Base-by-base conservation (phyloP, 495 filamentous ascomycete species). In the Aspergillus olivimuriae region DNA sequence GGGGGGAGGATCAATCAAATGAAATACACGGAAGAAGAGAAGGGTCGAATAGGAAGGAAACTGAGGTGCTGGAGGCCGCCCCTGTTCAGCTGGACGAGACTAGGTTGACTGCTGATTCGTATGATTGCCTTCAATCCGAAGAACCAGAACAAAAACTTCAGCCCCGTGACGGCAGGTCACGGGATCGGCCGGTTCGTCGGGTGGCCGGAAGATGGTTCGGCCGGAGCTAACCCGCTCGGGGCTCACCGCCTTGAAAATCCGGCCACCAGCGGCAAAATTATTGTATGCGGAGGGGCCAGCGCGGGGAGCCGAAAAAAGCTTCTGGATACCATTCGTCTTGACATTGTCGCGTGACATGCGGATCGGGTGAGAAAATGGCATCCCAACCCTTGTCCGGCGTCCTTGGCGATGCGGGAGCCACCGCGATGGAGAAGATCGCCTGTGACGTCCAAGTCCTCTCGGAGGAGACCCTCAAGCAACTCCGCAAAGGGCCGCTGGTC, bases 131-230 rank as follows among this genome's bases (percentile, higher is more conserved):
- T 31, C 16, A 46, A 38, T 47, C 26, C 41, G 41, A 55, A 39
- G 40, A 38, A 38, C 23, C 37, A 54, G 51, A 62, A 60, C 60
- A 69, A 70, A 68, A 70, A 68, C 60, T 68, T 65, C 61, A 61
- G 52, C 61, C 65, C 62, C 63, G 63, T 67, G 66, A 66, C 55
- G 41, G 42, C 53, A 46, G 16, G 43, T 45, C 43, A 39, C 43
- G 34, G 24, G 49, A 24, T 20, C 23, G 34, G 47, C 33, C 11
- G 34, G n/a, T 43, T 19, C 20, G 26, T 37, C 11, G 24, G 43
- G 43, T 12, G 15, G 14, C 28, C 51, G 66, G 58, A 61, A 22
- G 16, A 58, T 46, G 12, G 38, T 56, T 56, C 21, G 0, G 0
- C 64, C 61, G 64, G 16, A 26, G 38, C 64, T 65, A 65, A 42